Percentiles rank a stretch among this genome's conserved stretches.
Evolutionary conservation across 495 filamentous ascomycete genomes (phyloP).

Genomic region (Podospora appendiculata): DNA sequence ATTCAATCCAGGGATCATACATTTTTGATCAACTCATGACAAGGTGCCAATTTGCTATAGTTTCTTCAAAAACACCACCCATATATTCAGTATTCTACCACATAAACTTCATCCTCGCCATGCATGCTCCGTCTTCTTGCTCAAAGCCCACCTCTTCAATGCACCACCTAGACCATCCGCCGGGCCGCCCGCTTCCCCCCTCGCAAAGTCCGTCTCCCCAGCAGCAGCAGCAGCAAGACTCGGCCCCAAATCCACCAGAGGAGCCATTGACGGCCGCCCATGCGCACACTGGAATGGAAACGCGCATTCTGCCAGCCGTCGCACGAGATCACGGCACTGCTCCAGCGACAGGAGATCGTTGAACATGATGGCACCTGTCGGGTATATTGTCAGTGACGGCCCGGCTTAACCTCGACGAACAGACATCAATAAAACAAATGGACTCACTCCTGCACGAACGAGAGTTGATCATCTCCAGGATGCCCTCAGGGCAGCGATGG

Average conservation of each 20-base stretch:
- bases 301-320: slow-evolving; percentile 53
- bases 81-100: too few species aligned
- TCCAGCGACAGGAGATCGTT: slow-evolving; percentile 64
- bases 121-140: too few species aligned
- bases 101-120: too few species aligned
- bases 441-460: slow-evolving; percentile 69
- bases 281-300: slow-evolving; percentile 95
- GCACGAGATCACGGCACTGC: slow-evolving; percentile 60
- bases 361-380: slow-evolving; percentile 80
- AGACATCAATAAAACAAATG: not conserved
- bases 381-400: not conserved
- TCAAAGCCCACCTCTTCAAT: too few species aligned
- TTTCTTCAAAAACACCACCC: too few species aligned
- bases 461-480: slow-evolving; percentile 85
- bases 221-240: not conserved
- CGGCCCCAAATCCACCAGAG: slow-evolving; percentile 51
- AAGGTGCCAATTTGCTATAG: too few species aligned
- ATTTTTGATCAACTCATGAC: too few species aligned
- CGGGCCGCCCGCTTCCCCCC: too few species aligned
- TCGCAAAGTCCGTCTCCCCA: too few species aligned
- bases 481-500: slow-evolving; percentile 60
- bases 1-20: too few species aligned
- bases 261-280: slow-evolving; percentile 72
- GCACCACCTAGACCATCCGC: too few species aligned
- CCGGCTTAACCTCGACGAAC: too few species aligned